Evolutionary conservation across 2,329 filamentous ascomycete genomes (phyloP).

Genomic region (Trichoderma pleuroti): DNA sequence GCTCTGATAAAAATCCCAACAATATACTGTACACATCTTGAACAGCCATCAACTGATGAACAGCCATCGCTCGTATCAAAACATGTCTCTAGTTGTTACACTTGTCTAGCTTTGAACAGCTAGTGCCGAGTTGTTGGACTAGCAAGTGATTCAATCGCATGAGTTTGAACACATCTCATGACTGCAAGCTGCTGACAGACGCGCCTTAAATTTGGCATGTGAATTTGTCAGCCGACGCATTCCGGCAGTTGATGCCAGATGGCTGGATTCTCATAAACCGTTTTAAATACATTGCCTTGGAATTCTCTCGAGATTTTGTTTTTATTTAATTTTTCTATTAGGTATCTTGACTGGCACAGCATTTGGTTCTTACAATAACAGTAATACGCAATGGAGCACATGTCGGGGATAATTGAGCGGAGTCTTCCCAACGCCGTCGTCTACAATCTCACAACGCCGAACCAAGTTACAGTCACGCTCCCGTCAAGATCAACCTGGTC

Average conservation of each 20-base stretch:
- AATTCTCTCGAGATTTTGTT: too few relatives aligned
- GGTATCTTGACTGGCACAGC: neutral
- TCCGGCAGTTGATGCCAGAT: neutral
- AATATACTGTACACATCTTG: too few relatives aligned
- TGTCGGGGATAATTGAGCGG: constrained; percentile 20
- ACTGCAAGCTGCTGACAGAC: constrained; percentile 1
- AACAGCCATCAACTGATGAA: neutral
- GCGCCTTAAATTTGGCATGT: neutral
- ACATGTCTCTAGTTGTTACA: neutral
- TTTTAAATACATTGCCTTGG: neutral
- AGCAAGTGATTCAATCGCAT: neutral
- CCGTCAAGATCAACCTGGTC: constrained; percentile 44
- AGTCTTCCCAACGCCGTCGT: constrained; percentile 23
- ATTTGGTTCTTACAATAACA: neutral
- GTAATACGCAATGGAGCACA: neutral
- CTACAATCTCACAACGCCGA: constrained; percentile 36
- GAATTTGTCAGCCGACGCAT: constrained; percentile 14
- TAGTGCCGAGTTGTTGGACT: neutral
- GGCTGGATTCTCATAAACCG: neutral
- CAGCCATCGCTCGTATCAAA: neutral
- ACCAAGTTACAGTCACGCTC: constrained; percentile 42
- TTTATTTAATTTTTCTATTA: too few relatives aligned
- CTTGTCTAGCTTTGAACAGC: neutral
- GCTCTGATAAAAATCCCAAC: too few relatives aligned
- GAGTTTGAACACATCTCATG: constrained; percentile 1